A percentile compares a stretch with the other conserved stretches of the same genome.
phyloP scores from a whole-genome alignment of 2,329 filamentous ascomycete genomes.

The Metarhizium album region DNA sequence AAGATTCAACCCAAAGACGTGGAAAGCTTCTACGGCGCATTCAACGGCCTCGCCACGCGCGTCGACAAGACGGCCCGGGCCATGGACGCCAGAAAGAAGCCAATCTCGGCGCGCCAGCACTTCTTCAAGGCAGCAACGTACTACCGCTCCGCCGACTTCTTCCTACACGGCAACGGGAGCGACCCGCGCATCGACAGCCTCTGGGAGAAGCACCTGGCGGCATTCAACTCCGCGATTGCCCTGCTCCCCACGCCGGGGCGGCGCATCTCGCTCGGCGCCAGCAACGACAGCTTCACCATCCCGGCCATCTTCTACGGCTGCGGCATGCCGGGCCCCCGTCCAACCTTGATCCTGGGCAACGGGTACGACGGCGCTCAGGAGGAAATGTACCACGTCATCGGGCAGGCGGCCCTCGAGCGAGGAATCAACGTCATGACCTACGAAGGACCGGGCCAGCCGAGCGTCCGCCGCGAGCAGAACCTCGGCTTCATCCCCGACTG shows the following conservation, averaged over 20 bases:
- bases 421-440: constrained; percentile 32
- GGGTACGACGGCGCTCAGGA: constrained; percentile 34
- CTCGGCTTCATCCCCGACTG: constrained; percentile 33
- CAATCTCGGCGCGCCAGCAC: constrained; percentile 15
- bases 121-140: constrained; percentile 30
- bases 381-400: constrained; percentile 29
- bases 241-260: constrained; percentile 24
- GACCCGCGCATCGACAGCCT: constrained; percentile 28
- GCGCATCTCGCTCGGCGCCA: constrained; percentile 18
- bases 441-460: constrained; percentile 33
- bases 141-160: constrained; percentile 31
- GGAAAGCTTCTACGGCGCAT: constrained; percentile 14
- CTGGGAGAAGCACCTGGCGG: constrained; percentile 24
- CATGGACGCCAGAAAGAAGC: constrained; percentile 12
- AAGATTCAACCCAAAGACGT: constrained; percentile 15
- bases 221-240: constrained; percentile 27
- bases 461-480: constrained; percentile 26
- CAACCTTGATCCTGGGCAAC: constrained; percentile 30
- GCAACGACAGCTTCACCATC: constrained; percentile 21
- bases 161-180: constrained; percentile 27
- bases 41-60: constrained; percentile 13
- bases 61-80: constrained; percentile 11
- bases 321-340: constrained; percentile 13
- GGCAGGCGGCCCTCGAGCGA: constrained; percentile 23
- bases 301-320: constrained; percentile 24